These are phyloP conservation scores for Hyphopichia khmerensis DNA, from an alignment of 1,139 yeast genomes.

Conservation along the genomic window DNA sequence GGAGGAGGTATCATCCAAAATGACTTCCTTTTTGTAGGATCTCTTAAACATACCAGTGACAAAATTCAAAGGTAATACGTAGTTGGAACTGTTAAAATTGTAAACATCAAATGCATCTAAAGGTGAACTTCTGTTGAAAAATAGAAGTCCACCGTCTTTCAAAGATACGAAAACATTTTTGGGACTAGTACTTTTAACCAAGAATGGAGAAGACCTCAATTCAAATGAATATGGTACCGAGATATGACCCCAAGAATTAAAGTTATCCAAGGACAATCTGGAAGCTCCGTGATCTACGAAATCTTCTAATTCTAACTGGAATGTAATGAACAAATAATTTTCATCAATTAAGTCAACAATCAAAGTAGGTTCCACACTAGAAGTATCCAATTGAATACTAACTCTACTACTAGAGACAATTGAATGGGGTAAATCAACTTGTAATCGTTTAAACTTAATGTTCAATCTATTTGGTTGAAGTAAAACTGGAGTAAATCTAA, in stretches of 20 bases:
- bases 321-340: slow-evolving; percentile 32
- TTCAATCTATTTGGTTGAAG: slow-evolving; percentile 21
- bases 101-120: slow-evolving; percentile 47
- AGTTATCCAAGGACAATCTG: slow-evolving; percentile 25
- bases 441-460: slow-evolving; percentile 26
- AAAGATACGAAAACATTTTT: slow-evolving; percentile 53
- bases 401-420: slow-evolving; percentile 24
- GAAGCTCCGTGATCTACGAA: slow-evolving; percentile 19
- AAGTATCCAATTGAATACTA: slow-evolving; percentile 14
- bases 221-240: slow-evolving; percentile 77
- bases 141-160: slow-evolving; percentile 69
- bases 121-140: slow-evolving; percentile 39
- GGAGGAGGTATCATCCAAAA: slow-evolving; percentile 29
- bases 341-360: slow-evolving; percentile 28
- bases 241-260: slow-evolving; percentile 58
- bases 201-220: slow-evolving; percentile 57
- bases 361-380: slow-evolving; percentile 11
- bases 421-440: slow-evolving; percentile 34
- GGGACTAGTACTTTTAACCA: slow-evolving; percentile 46
- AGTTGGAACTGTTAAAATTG: slow-evolving; percentile 52
- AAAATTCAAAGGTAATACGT: slow-evolving; percentile 44
- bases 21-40: slow-evolving; percentile 10
- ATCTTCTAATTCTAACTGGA: slow-evolving; percentile 29
- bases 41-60: slow-evolving; percentile 19
- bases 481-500: slow-evolving; percentile 31